phyloP scores from a whole-genome alignment of 768 basidiomycete species.

The Myochromella boudieri region DNA sequence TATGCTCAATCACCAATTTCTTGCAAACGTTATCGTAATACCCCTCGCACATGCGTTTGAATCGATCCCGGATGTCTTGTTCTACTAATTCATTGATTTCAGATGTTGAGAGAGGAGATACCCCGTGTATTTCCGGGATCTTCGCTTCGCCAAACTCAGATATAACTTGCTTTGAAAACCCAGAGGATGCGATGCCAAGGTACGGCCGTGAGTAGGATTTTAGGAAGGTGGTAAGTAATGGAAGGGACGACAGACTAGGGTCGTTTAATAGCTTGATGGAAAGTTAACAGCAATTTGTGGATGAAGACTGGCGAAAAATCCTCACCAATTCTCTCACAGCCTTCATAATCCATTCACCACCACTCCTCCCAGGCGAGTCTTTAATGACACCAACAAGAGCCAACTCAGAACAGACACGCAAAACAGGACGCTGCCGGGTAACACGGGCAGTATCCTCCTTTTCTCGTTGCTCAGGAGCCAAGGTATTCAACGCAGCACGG shows the following conservation, averaged over 20 bases:
- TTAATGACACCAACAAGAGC: constrained; percentile 84
- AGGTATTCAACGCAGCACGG: constrained; percentile 49
- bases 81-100: constrained; percentile 81
- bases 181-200: constrained; percentile 69
- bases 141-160: constrained; percentile 49
- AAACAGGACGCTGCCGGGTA: constrained; percentile 76
- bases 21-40: constrained; percentile 93
- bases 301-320: constrained; percentile 11
- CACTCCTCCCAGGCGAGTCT: constrained; percentile 68
- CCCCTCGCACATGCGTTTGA: constrained; percentile 89
- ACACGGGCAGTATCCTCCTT: constrained; percentile 87
- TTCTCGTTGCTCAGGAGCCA: constrained; percentile 80
- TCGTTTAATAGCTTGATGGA: constrained; percentile 77
- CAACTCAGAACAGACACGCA: constrained; percentile 88
- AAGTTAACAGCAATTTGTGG: constrained; percentile 11
- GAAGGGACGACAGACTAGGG: constrained; percentile 81
- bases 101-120: constrained; percentile 38
- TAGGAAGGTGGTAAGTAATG: constrained; percentile 87
- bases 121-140: constrained; percentile 25
- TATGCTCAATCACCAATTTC: constrained; percentile 89
- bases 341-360: constrained; percentile 90
- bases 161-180: constrained; percentile 57
- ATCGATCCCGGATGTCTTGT: constrained; percentile 81
- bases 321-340: constrained; percentile 80
- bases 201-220: constrained; percentile 90